Evolutionary conservation across 768 basidiomycete species (phyloP), one percentile per base, ranked within the genome.

Genomic region (Artomyces pyxidatus): DNA sequence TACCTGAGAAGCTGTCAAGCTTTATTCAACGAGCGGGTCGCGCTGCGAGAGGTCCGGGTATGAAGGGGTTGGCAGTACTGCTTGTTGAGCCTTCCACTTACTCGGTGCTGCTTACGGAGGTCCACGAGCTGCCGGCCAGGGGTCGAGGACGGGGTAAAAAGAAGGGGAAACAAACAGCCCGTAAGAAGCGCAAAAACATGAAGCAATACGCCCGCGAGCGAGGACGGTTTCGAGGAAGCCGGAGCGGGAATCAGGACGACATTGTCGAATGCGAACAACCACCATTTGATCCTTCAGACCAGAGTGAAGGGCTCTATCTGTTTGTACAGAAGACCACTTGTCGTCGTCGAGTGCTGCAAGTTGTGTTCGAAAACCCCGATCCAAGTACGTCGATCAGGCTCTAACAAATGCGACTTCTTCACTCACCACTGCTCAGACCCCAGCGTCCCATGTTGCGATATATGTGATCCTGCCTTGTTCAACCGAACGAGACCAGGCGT

Each of bases 11-110:
- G 6, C 19, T 69, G 0, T 68, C 65, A 0, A 51, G 58, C 8
- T 71, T 57, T 29, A 56, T 68, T 0, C 68, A 68, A 46, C 57
- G 66, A 0, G 68, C 67, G 0, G 67, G 68, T 0, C 50, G 67
- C 2, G 67, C 66, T 0, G 68, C 63, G 6, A 53, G 67, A 0
- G 59, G 48, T 0, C 39, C 29, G 0, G 53, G 56, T 0, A 21
- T 45, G 6, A 43, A 27, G 3, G 65, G 65, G 0, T 45, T 65
- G 4, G 64, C 65, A 3, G 53, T 65, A 1, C 45, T 68, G 1
- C 42, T 44, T 1, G 45, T 26, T 3, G 19, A 35, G 6, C 14
- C 21, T 12, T 32, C 12, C 6, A 25, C 19, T 16, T 21, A 49
- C 3, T 14, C 17, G 2, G 28, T 49, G 28, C 19, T 28, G 7